Percentiles rank a stretch among this genome's conserved stretches.
Evolutionary conservation across 768 basidiomycete species (phyloP).

Genomic region (Pseudohyphozyma bogoriensis): DNA sequence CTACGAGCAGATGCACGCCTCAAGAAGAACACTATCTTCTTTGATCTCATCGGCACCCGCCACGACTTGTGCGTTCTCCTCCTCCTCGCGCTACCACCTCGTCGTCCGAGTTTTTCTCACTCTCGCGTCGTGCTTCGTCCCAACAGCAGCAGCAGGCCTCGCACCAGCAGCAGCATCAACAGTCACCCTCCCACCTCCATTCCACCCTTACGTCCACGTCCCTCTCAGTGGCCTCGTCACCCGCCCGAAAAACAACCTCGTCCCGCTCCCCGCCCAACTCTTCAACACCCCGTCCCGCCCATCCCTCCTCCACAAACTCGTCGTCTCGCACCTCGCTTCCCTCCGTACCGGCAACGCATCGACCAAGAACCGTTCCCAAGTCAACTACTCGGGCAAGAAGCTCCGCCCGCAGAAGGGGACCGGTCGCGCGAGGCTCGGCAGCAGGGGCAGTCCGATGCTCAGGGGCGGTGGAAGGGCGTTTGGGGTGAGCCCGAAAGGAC

Average conservation of each 20-base stretch:
- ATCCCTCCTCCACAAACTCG: conserved; percentile 87
- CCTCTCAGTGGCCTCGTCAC: conserved; percentile 28
- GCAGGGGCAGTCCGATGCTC: conserved; percentile 73
- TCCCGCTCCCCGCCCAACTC: conserved; percentile 46
- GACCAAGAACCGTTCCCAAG: conserved; percentile 85
- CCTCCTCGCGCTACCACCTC: no score
- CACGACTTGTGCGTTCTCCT: no score
- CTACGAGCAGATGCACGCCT: no score
- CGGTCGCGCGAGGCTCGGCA: conserved; percentile 80
- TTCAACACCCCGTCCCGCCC: conserved; percentile 80
- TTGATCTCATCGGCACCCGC: no score
- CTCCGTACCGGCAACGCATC: conserved; percentile 84
- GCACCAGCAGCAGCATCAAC: no score
- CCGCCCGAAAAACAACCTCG: conserved; percentile 20
- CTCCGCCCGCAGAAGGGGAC: conserved; percentile 84
- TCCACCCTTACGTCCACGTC: conserved; percentile 26
- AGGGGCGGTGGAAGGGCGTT: conserved; percentile 87
- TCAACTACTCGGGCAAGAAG: conserved; percentile 78
- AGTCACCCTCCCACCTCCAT: neutral
- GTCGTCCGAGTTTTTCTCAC: no score
- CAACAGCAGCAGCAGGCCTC: no score
- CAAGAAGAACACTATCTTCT: no score
- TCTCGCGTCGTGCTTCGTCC: no score
- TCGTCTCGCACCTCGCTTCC: conserved; percentile 74
- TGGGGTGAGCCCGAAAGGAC: conserved; percentile 60